Percentiles rank a stretch among this genome's conserved stretches.
Evolutionary conservation across 2,329 filamentous ascomycete species (phyloP).

Genomic region (Cladosporium velox): DNA sequence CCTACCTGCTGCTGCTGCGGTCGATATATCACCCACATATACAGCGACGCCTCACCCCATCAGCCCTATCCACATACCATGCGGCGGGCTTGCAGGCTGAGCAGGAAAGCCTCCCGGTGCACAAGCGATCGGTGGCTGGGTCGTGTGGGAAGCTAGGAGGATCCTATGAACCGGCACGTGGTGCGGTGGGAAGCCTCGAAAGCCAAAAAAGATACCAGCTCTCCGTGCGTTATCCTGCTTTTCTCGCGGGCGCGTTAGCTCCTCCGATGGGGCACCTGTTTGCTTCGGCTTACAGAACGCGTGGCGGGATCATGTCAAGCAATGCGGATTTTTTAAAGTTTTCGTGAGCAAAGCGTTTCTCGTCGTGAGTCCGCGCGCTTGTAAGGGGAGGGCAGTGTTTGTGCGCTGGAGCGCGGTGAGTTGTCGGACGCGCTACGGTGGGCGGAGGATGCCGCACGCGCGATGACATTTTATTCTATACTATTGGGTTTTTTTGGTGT

Average conservation of each 20-base stretch:
- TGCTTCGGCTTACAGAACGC: conserved; percentile 1
- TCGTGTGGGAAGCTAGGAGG: background rate
- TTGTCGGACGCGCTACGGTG: background rate
- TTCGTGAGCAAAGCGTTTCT: background rate
- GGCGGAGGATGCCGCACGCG: background rate
- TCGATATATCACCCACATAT: conserved; percentile 6
- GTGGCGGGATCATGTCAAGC: background rate
- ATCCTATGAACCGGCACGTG: conserved; percentile 4
- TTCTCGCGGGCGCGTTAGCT: conserved; percentile 1
- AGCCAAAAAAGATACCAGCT: background rate
- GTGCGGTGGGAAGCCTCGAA: conserved; percentile 2
- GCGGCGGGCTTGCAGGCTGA: background rate
- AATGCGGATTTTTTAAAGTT: background rate
- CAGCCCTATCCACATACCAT: conserved; percentile 7
- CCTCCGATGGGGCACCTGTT: background rate
- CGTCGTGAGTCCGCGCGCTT: background rate
- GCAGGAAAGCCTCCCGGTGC: background rate
- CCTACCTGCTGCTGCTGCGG: background rate
- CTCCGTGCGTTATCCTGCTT: background rate
- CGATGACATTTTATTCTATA: background rate
- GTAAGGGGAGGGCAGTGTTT: background rate
- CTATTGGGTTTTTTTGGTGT: background rate
- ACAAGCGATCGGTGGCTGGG: background rate
- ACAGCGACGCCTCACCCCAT: background rate
- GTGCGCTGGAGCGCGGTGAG: background rate